Base-by-base conservation (phyloP, 768 basidiomycete genomes). In the Tulasnella sp. region DNA sequence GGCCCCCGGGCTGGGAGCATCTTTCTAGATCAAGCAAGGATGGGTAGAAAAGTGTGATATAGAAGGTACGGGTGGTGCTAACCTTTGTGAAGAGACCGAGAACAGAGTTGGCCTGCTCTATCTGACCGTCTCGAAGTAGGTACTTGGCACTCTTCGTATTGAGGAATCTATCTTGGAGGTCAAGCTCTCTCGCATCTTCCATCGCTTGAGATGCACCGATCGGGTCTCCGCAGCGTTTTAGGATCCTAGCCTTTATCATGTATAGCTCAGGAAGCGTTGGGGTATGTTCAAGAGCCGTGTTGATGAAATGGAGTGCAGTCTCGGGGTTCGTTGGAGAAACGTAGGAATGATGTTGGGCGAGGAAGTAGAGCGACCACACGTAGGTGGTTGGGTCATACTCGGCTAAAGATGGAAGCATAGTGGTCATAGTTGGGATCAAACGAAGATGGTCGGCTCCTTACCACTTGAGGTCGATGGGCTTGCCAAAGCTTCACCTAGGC, bases 81-180 rank as follows among this genome's bases (percentile, higher is more conserved):
- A 94, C 96, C 90, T 97, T 97, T 4, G 97, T 99, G 85, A 99
- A 99, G 80, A 98, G 82, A 2, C 93, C 95, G 24, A 97, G 87
- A 8, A 96, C 87, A 1, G 89, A 86, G 77, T 89, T 90, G 0
- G 95, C 97, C 84, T 94, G 93, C 60, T 92, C 91, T 4, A 94
- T 85, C 85, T 95, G 88, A 6, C 94, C 97, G 7, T 93, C 95
- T 69, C 97, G 88, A 58, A 99, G 85, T 73, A 93, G 89, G 84
- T 99, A 99, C 85, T 99, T 99, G 0, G 92, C 97, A 74, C 90
- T 89, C 85, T 99, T 99, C 48, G 94, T 94, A 86, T 99, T 99
- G 84, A 99, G 85, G 86, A 96, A 98, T 72, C 98, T 89, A 85
- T 99, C 98, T 86, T 99, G 98, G 0, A 95, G 93, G 85, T 99